Evolutionary conservation across 2,329 filamentous ascomycete species (phyloP).

Genomic region (Ophiostoma fasciatum): DNA sequence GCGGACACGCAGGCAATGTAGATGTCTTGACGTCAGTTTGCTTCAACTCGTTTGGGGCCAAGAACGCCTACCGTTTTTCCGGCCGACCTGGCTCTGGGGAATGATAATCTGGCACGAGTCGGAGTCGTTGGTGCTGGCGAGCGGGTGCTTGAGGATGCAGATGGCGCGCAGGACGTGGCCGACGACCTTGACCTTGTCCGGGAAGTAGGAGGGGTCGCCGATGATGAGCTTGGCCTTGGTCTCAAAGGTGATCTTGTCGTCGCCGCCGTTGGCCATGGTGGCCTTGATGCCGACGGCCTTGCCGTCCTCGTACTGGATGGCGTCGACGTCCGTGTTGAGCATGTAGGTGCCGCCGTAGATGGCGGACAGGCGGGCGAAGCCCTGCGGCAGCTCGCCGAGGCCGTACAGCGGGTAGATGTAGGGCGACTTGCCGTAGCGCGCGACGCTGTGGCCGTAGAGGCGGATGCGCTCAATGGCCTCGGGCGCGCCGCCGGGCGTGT

Average conservation of each 20-base stretch:
- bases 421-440: constrained; percentile 92
- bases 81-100: constrained; percentile 89
- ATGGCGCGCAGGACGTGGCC: constrained; percentile 92
- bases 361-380: constrained; percentile 90
- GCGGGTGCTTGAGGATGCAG: constrained; percentile 90
- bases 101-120: constrained; percentile 95
- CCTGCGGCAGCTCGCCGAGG: constrained; percentile 90
- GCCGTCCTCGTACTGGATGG: constrained; percentile 67
- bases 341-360: constrained; percentile 99
- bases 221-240: constrained; percentile 95
- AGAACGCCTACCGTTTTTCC: constrained; percentile 68
- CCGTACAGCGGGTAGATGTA: constrained; percentile 99
- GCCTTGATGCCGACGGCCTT: constrained; percentile 96
- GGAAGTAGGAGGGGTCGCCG: constrained; percentile 94
- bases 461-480: constrained; percentile 86
- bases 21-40: constrained; percentile 60
- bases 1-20: constrained; percentile 94
- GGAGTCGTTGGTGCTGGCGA: constrained; percentile 73
- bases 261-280: constrained; percentile 77
- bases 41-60: not conserved
- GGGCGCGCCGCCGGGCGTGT: constrained; percentile 53
- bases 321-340: constrained; percentile 90
- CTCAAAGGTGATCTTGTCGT: constrained; percentile 79
- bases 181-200: constrained; percentile 70
- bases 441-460: constrained; percentile 94